Evolutionary conservation across 176 grass and related monocot genomes (phyloP).

Genomic region (Echinochloa phyllopogon): DNA sequence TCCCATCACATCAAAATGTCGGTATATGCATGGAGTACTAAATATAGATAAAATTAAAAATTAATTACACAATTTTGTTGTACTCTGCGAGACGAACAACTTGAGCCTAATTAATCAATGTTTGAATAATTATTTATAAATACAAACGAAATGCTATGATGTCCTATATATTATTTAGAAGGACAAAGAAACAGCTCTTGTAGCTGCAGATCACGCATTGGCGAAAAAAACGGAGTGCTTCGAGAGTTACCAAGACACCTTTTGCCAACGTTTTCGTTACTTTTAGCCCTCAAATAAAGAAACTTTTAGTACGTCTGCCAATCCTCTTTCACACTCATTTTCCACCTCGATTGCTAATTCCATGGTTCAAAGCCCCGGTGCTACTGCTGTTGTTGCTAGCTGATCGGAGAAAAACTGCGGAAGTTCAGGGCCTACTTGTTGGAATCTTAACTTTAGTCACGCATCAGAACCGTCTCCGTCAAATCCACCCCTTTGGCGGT

Average conservation of each 20-base stretch:
- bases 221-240: not conserved
- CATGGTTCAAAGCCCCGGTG: not conserved
- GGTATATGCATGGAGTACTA: too few species aligned
- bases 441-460: conserved; percentile 18
- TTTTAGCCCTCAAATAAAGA: not conserved
- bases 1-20: too few species aligned
- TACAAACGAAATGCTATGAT: too few species aligned
- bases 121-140: too few species aligned
- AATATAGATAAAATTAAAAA: too few species aligned
- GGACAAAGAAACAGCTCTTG: not conserved
- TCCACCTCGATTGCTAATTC: not conserved
- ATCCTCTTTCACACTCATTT: not conserved
- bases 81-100: too few species aligned
- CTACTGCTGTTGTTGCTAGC: not conserved
- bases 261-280: not conserved
- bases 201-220: not conserved
- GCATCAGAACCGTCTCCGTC: not conserved
- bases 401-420: not conserved
- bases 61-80: too few species aligned
- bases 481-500: not conserved
- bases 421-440: not conserved
- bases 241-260: not conserved
- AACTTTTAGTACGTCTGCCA: not conserved
- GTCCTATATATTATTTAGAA: too few species aligned
- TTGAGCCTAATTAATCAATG: too few species aligned